A percentile compares a stretch with the other conserved stretches of the same genome.
phyloP scores from a whole-genome alignment of 306 rosid genomes.

The Arachis stenosperma region DNA sequence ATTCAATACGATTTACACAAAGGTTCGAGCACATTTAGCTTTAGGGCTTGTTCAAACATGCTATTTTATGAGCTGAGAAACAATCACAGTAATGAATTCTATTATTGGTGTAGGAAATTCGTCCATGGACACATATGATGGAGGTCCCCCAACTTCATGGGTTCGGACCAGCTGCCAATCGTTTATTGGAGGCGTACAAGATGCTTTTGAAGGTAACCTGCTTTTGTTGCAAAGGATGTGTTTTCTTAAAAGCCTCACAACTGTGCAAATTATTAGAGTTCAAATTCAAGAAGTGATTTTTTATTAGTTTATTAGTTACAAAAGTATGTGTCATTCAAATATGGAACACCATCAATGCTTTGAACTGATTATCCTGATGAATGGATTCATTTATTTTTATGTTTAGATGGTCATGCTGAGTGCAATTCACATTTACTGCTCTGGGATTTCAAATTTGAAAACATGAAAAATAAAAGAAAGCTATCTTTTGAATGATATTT shows the following conservation, averaged over 20 bases:
- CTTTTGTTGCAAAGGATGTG: background rate
- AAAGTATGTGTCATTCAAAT: no score
- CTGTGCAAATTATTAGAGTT: conserved; percentile 4
- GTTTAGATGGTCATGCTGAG: background rate
- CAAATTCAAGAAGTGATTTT: conserved; percentile 17
- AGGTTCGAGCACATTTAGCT: conserved; percentile 54
- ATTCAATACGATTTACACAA: conserved; percentile 84
- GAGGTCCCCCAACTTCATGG: conserved; percentile 99
- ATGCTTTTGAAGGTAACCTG: conserved; percentile 85
- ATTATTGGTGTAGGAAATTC: conserved; percentile 70
- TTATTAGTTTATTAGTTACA: background rate
- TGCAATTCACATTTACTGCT: background rate
- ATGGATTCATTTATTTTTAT: conserved; percentile 2
- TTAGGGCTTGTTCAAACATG: conserved; percentile 17
- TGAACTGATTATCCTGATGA: background rate
- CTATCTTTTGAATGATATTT: conserved; percentile 21
- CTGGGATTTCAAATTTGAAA: background rate
- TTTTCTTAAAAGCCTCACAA: background rate
- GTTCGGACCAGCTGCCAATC: conserved; percentile 97
- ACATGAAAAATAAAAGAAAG: conserved; percentile 4
- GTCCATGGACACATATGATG: conserved; percentile 99
- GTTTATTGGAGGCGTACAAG: conserved; percentile 92
- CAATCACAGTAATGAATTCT: conserved; percentile 11
- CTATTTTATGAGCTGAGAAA: conserved; percentile 16
- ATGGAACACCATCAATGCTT: conserved; percentile 2